Base-by-base conservation (phyloP, 441 rosid species). In the Theobroma grandiflorum region DNA sequence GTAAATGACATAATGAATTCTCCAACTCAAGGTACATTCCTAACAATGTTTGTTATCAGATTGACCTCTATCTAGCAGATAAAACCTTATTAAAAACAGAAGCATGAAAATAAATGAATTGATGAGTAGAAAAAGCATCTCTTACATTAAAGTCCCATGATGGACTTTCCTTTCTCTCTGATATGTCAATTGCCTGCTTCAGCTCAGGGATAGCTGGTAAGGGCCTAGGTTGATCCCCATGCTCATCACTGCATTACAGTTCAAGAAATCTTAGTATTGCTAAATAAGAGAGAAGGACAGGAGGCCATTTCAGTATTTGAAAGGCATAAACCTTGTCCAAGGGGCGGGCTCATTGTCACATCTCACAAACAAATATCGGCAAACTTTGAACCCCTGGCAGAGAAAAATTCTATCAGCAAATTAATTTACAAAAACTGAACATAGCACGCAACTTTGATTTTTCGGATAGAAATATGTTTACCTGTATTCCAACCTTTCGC, bases 321-420 rank as follows among this genome's bases (percentile, higher is more conserved):
- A 45, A 9, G 64, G 62, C 6, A 70, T 59, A 63, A 81, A 93
- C 97, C 93, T 93, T 31, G 92, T 91, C 97, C 97, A 93, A 3
- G 94, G 95, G 69, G 95, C 94, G 53, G 93, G 91, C 12, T 89
- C 91, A 76, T 93, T 93, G 80, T 93, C 97, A 63, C 97, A 91
- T 76, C 94, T 86, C 4, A 91, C 95, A 81, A 93, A 91, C 38
- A 91, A 73, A 83, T 90, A 93, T 45, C 94, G 78, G 61, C 94
- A 91, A 7, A 90, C 92, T 70, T 88, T 81, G 10, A 84, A 84
- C 26, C 95, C 93, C 97, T 90, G 67, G 57, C 26, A 63, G 64
- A 74, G 8, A 15, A 75, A 77, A 57, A 64, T 49, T 10, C 15
- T 31, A 63, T 42, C 58, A 80, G 79, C 45, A 52, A 65, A 64